A percentile compares a stretch with the other conserved stretches of the same genome.
phyloP scores from a whole-genome alignment of 1,139 yeast genomes.

The Debaryomycetaceae sp. region DNA sequence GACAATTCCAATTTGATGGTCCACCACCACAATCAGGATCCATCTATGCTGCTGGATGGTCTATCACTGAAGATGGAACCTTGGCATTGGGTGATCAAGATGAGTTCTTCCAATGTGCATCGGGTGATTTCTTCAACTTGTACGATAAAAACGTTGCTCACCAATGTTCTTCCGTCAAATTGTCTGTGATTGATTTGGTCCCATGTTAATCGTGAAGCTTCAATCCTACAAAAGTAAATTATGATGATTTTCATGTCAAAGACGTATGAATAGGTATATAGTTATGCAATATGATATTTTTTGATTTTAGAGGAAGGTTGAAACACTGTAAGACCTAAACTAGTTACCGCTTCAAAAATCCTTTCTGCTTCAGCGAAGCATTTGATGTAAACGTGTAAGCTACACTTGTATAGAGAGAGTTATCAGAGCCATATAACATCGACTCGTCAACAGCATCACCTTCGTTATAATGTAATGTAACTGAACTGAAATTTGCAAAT shows the following conservation, averaged over 20 bases:
- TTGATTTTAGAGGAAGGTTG: neutral
- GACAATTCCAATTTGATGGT: slow-evolving; percentile 87
- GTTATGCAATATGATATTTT: neutral
- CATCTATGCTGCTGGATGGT: slow-evolving; percentile 85
- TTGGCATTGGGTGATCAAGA: slow-evolving; percentile 66
- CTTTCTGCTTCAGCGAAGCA: slow-evolving; percentile 27
- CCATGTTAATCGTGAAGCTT: slow-evolving; percentile 38
- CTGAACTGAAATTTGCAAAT: slow-evolving; percentile 82
- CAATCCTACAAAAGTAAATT: neutral
- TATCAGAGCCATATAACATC: slow-evolving; percentile 46
- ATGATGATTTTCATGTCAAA: neutral
- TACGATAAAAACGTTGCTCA: slow-evolving; percentile 65
- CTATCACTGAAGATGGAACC: slow-evolving; percentile 59
- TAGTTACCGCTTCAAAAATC: slow-evolving; percentile 24
- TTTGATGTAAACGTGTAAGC: slow-evolving; percentile 55
- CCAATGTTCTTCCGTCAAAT: slow-evolving; percentile 64
- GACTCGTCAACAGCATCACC: slow-evolving; percentile 31
- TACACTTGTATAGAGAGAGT: slow-evolving; percentile 59
- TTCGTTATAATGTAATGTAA: slow-evolving; percentile 78
- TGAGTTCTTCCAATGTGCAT: slow-evolving; percentile 73
- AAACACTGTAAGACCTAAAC: neutral
- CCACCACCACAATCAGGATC: slow-evolving; percentile 92
- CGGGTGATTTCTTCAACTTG: slow-evolving; percentile 80
- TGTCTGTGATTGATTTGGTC: slow-evolving; percentile 62
- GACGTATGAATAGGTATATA: neutral